Conservation (phyloP, 1,139 yeast species). For the Blastobotrys apis region DNA sequence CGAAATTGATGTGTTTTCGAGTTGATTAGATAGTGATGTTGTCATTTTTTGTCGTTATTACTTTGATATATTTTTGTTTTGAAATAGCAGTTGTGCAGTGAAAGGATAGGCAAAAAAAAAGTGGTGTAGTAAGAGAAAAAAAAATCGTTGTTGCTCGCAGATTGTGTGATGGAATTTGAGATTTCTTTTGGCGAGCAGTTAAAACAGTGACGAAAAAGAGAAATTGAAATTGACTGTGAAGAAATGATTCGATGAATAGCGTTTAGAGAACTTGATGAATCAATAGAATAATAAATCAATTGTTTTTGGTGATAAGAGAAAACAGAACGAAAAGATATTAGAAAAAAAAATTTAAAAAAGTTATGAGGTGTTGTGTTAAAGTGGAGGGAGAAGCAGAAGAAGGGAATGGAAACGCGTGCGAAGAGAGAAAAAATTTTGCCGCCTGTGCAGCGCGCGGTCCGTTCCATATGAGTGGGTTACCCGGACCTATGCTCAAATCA, state of each 20-base stretch:
- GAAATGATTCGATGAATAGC: no score
- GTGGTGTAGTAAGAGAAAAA: no score
- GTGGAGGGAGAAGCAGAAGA: neutral
- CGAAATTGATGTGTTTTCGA: constrained; percentile 25
- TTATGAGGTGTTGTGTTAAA: no score
- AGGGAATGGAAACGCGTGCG: neutral
- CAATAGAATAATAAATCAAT: no score
- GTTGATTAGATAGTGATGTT: constrained; percentile 26
- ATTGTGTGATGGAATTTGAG: no score
- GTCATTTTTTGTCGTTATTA: constrained; percentile 20
- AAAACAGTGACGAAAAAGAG: no score
- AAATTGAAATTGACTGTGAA: no score
- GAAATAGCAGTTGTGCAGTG: neutral
- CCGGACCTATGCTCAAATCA: neutral
- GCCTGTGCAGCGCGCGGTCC: neutral
- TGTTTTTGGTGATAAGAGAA: neutral
- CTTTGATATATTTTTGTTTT: neutral
- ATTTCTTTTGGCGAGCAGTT: no score
- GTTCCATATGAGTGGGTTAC: no score
- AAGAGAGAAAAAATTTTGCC: neutral
- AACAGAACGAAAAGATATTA: neutral
- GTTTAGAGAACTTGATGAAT: no score
- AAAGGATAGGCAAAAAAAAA: neutral
- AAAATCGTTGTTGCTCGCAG: no score
- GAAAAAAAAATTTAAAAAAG: neutral